phyloP scores from a whole-genome alignment of 2,329 filamentous ascomycete genomes.

The Neofusicoccum umdonicola region DNA sequence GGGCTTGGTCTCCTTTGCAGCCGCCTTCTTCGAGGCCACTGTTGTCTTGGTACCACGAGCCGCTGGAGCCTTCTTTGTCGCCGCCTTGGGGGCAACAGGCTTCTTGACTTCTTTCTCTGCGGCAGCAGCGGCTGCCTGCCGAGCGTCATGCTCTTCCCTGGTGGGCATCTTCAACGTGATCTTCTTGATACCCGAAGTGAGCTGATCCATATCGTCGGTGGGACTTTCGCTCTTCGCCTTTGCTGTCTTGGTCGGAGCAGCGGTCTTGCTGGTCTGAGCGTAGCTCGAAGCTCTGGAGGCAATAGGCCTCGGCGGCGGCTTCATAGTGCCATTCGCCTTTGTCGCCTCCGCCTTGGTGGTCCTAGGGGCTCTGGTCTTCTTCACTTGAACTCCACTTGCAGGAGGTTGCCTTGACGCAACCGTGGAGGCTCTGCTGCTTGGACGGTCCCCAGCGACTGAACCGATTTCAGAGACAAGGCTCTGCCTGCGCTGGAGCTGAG shows the following conservation, averaged over 20 bases:
- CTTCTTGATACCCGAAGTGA: slow-evolving; percentile 54
- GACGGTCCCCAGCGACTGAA: slow-evolving; percentile 33
- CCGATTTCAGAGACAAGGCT: slow-evolving; percentile 46
- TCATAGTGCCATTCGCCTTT: not conserved
- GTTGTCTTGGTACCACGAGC: slow-evolving; percentile 20
- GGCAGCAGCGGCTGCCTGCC: slow-evolving; percentile 43
- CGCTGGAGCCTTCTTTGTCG: slow-evolving; percentile 24
- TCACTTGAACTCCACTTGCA: slow-evolving; percentile 48
- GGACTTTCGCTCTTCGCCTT: slow-evolving; percentile 21
- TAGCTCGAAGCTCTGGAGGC: slow-evolving; percentile 8
- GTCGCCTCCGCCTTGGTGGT: not conserved
- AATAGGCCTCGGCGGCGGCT: not conserved
- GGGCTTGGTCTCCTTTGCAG: not conserved
- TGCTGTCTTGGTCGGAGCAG: not conserved
- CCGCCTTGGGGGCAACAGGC: slow-evolving; percentile 32
- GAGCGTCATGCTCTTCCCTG: slow-evolving; percentile 55
- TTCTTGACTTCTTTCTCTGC: slow-evolving; percentile 36
- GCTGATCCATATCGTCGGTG: slow-evolving; percentile 47
- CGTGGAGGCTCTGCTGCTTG: slow-evolving; percentile 33
- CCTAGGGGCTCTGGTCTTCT: slow-evolving; percentile 57
- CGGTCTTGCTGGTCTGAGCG: not conserved
- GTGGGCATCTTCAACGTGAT: slow-evolving; percentile 60
- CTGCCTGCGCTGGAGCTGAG: slow-evolving; percentile 33
- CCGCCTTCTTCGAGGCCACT: slow-evolving; percentile 21
- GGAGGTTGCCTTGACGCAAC: slow-evolving; percentile 8